phyloP scores from a whole-genome alignment of 768 basidiomycete genomes.

The Pleurotus djamor region DNA sequence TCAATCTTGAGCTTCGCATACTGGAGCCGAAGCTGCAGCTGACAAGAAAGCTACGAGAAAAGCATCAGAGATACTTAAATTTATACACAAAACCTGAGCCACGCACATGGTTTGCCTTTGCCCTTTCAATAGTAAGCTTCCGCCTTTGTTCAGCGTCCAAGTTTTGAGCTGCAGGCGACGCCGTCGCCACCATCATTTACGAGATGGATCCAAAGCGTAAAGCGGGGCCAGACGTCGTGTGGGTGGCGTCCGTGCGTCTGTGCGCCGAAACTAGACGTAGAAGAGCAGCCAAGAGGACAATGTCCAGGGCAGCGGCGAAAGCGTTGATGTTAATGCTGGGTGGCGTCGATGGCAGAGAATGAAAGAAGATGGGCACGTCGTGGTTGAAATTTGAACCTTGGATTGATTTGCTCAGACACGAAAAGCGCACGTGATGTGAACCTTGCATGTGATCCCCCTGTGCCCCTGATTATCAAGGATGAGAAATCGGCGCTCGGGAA shows the following conservation, averaged over 20 bases:
- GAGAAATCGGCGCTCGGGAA: not conserved
- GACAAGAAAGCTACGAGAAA: constrained; percentile 57
- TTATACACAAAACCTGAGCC: not conserved
- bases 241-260: too few relatives aligned
- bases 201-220: not conserved
- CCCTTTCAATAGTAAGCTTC: constrained; percentile 51
- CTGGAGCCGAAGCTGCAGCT: constrained; percentile 71
- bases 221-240: too few relatives aligned
- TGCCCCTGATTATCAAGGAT: too few relatives aligned
- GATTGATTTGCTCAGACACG: not conserved
- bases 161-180: constrained; percentile 20
- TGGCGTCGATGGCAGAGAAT: not conserved
- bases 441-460: not conserved
- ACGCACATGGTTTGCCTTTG: constrained; percentile 57
- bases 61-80: not conserved
- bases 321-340: too few relatives aligned
- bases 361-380: not conserved
- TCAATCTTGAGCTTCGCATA: constrained; percentile 81
- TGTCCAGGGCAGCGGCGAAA: too few relatives aligned
- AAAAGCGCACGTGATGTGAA: constrained; percentile 2
- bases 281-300: too few relatives aligned
- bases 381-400: not conserved
- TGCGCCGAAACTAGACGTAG: too few relatives aligned
- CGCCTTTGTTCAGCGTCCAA: constrained; percentile 41
- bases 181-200: not conserved